Percentiles rank a stretch among this genome's conserved stretches.
Evolutionary conservation across 1,284 basidiomycete genomes (phyloP).

Genomic region (Laetiporus sulphureus): DNA sequence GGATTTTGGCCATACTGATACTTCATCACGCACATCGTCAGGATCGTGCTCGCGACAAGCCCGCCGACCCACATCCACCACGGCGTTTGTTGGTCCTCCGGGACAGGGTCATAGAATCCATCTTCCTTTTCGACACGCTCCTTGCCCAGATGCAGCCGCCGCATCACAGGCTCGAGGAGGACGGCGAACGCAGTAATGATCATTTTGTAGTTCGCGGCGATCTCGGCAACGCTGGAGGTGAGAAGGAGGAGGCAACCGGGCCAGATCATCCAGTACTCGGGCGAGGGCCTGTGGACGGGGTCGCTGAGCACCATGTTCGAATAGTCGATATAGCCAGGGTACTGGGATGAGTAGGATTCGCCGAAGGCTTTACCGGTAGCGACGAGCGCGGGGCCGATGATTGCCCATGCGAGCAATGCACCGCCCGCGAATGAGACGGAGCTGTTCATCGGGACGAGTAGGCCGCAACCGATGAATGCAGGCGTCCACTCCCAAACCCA

Average conservation of each 20-base stretch:
- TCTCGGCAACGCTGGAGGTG: constrained; percentile 31
- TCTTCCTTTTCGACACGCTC: constrained; percentile 28
- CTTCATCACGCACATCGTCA: constrained; percentile 47
- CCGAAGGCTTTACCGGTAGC: constrained; percentile 45
- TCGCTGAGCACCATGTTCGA: constrained; percentile 25
- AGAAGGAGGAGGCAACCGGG: constrained; percentile 49
- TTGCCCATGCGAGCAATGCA: constrained; percentile 55
- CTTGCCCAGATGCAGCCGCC: constrained; percentile 5
- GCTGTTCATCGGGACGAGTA: constrained; percentile 16
- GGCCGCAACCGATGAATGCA: constrained; percentile 38
- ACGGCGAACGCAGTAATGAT: constrained; percentile 12
- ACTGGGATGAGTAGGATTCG: constrained; percentile 29
- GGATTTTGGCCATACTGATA: constrained; percentile 46
- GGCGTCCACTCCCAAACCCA: constrained; percentile 21
- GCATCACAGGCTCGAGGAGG: constrained; percentile 8
- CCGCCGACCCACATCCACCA: constrained; percentile 49
- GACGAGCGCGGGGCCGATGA: constrained; percentile 52
- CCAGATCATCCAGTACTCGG: constrained; percentile 67
- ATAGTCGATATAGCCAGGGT: constrained; percentile 37
- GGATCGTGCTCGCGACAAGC: constrained; percentile 40
- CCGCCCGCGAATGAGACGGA: constrained; percentile 44
- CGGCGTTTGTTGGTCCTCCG: constrained; percentile 47
- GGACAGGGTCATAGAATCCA: constrained; percentile 34
- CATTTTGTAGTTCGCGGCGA: constrained; percentile 13
- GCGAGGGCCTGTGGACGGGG: constrained; percentile 39